A percentile compares a stretch with the other conserved stretches of the same genome.
These are phyloP conservation scores for Colletotrichum cereale DNA, from an alignment of 2,329 filamentous ascomycete genomes.

Conservation along the genomic window DNA sequence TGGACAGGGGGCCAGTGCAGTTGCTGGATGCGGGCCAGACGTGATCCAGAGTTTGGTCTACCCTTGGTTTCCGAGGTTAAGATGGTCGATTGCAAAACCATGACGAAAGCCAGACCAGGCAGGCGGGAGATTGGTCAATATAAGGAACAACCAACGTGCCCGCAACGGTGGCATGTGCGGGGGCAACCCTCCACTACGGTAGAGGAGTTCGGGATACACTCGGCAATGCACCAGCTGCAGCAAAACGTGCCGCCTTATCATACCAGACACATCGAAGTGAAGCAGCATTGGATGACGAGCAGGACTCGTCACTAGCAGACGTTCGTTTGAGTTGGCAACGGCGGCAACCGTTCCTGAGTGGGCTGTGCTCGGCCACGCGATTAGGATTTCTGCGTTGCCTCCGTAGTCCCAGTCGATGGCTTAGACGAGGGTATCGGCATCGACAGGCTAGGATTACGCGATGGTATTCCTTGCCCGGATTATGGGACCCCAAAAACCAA, in stretches of 20 bases:
- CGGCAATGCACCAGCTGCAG: slow-evolving; percentile 2
- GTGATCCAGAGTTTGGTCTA: neutral
- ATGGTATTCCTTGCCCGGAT: too few species aligned
- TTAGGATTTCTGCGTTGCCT: neutral
- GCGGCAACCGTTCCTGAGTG: neutral
- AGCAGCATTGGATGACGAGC: neutral
- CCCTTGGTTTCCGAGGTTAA: neutral
- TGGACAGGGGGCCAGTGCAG: neutral
- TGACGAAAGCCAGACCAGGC: slow-evolving; percentile 4
- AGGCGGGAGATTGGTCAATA: slow-evolving; percentile 9
- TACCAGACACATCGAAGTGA: neutral
- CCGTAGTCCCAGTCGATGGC: neutral
- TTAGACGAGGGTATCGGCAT: neutral
- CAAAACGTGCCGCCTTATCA: neutral
- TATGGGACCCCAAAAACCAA: neutral
- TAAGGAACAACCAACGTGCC: slow-evolving; percentile 4
- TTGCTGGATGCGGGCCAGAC: too few species aligned
- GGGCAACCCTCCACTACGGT: neutral
- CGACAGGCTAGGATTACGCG: neutral
- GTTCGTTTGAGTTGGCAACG: neutral
- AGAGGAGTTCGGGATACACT: slow-evolving; percentile 15
- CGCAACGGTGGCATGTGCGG: slow-evolving; percentile 5
- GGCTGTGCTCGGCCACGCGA: neutral
- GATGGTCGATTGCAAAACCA: neutral
- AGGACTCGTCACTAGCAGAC: neutral